phyloP scores from a whole-genome alignment of 495 filamentous ascomycete genomes.

The Penicillium simplicissimum region DNA sequence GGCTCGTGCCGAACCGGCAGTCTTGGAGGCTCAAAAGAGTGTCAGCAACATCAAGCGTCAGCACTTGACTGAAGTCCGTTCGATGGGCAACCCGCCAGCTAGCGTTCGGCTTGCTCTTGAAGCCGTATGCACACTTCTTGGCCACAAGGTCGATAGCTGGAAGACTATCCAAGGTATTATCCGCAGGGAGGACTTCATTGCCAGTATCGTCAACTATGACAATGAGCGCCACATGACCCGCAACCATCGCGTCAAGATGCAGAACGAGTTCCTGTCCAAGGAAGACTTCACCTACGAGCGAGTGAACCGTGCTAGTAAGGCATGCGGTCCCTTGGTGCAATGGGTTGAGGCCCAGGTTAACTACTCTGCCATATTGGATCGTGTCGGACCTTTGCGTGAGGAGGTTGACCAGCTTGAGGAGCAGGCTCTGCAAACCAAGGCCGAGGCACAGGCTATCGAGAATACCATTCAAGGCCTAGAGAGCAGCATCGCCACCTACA shows the following conservation, averaged over 20 bases:
- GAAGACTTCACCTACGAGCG: slow-evolving; percentile 94
- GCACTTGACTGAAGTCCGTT: slow-evolving; percentile 95
- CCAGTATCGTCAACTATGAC: slow-evolving; percentile 95
- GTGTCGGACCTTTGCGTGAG: slow-evolving; percentile 88
- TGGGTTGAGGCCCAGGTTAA: slow-evolving; percentile 98
- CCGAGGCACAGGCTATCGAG: slow-evolving; percentile 88
- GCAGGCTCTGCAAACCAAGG: slow-evolving; percentile 87
- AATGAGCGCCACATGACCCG: slow-evolving; percentile 95
- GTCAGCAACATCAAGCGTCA: slow-evolving; percentile 97
- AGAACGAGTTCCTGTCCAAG: slow-evolving; percentile 85
- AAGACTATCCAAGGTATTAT: slow-evolving; percentile 85
- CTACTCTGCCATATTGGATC: slow-evolving; percentile 94
- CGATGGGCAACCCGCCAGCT: slow-evolving; percentile 87
- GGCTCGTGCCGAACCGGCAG: slow-evolving; percentile 89
- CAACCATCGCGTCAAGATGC: slow-evolving; percentile 79
- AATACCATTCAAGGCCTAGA: slow-evolving; percentile 82
- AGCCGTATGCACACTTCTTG: slow-evolving; percentile 90
- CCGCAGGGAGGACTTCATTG: slow-evolving; percentile 93
- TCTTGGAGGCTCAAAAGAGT: slow-evolving; percentile 87
- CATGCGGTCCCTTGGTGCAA: slow-evolving; percentile 93
- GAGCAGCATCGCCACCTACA: slow-evolving; percentile 91
- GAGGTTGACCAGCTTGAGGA: slow-evolving; percentile 88
- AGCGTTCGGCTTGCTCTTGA: slow-evolving; percentile 92
- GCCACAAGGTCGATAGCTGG: slow-evolving; percentile 88
- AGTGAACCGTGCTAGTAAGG: slow-evolving; percentile 93